A percentile compares a stretch with the other conserved stretches of the same genome.
Conservation (phyloP, 345 rosid genomes). For the Salix caprea region DNA sequence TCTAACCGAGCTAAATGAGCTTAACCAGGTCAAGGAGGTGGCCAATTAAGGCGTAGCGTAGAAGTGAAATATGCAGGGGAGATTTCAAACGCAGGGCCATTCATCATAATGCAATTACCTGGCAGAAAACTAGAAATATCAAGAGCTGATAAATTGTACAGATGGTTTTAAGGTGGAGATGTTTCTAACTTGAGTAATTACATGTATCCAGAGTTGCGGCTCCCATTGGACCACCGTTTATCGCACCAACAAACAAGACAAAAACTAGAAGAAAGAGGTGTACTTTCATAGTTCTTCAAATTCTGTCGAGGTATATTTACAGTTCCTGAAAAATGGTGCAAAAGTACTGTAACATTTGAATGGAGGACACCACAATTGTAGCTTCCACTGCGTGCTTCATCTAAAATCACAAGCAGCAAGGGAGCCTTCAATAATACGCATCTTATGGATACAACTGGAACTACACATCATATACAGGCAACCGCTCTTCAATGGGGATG, state of each 20-base stretch:
- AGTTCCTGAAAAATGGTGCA: background rate
- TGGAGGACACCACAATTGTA: background rate
- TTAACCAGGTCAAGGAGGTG: too few relatives aligned
- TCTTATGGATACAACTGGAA: background rate
- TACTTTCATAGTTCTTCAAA: background rate
- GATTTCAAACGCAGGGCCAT: background rate
- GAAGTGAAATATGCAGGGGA: background rate
- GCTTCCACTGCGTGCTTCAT: slow-evolving; percentile 39
- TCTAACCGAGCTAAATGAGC: too few relatives aligned
- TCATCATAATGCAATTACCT: background rate
- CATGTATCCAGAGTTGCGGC: background rate
- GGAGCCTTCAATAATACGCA: background rate
- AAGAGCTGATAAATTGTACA: background rate
- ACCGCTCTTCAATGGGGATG: slow-evolving; percentile 59
- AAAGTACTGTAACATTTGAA: background rate
- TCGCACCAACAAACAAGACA: background rate
- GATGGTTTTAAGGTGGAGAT: background rate
- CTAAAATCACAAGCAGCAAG: slow-evolving; percentile 40
- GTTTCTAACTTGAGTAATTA: background rate
- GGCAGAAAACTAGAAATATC: background rate
- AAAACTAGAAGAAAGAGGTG: background rate
- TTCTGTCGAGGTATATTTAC: background rate
- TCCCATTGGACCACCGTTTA: background rate
- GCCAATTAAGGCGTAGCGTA: background rate
- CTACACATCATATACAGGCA: slow-evolving; percentile 68